These are phyloP conservation scores for Pseudoturritis turrita DNA, from an alignment of 345 rosid genomes.

Conservation along the genomic window DNA sequence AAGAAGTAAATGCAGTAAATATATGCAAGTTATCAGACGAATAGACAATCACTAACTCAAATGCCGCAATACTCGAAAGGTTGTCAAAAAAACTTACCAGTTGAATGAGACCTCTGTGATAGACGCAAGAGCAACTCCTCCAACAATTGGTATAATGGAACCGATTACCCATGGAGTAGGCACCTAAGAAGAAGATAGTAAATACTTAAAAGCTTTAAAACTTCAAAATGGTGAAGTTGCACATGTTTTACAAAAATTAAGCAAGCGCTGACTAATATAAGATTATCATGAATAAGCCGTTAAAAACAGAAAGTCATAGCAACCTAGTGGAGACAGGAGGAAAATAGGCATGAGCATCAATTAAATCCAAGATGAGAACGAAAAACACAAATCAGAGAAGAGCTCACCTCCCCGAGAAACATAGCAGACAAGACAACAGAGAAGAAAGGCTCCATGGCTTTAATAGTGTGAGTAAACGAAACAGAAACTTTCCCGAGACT, in stretches of 20 bases:
- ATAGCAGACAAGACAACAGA: constrained; percentile 89
- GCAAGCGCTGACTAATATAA: neutral
- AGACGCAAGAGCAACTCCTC: constrained; percentile 97
- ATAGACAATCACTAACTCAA: neutral
- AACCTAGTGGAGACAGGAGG: neutral
- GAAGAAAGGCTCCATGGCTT: constrained; percentile 99
- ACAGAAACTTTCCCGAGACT: constrained; percentile 98
- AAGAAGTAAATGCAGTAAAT: neutral
- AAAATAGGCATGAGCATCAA: neutral
- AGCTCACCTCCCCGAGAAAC: constrained; percentile 86
- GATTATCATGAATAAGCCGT: neutral
- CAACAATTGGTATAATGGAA: constrained; percentile 87
- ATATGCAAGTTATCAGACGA: neutral
- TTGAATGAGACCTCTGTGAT: constrained; percentile 89
- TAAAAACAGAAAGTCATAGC: neutral
- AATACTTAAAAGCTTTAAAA: neutral
- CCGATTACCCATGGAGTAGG: constrained; percentile 87
- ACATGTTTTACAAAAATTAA: neutral
- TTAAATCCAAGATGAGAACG: neutral
- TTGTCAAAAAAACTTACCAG: constrained; percentile 47
- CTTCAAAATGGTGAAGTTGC: neutral
- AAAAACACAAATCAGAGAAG: neutral
- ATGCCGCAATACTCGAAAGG: neutral
- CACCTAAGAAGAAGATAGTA: constrained; percentile 29
- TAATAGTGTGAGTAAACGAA: constrained; percentile 98